Conservation (phyloP, 345 rosid species). For the Rhizophora mangle region DNA sequence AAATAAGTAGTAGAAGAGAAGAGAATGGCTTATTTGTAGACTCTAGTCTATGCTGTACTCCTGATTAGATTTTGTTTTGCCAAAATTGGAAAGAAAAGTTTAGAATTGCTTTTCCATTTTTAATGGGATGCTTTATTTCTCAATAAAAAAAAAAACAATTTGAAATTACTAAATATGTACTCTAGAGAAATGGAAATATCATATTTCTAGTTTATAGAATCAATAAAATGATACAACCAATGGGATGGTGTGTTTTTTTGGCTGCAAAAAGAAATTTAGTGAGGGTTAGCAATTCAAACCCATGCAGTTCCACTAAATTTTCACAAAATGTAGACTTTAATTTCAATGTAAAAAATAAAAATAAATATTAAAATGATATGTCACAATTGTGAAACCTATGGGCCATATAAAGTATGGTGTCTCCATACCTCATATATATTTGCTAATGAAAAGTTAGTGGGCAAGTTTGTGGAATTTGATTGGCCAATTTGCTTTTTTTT, state of each 20-base stretch:
- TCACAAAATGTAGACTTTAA: no score
- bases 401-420: slow-evolving; percentile 27
- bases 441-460: slow-evolving; percentile 19
- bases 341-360: no score
- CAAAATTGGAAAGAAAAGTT: slow-evolving; percentile 13
- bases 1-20: neutral
- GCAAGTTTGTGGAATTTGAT: neutral
- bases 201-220: neutral
- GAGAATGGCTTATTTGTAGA: neutral
- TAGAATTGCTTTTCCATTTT: slow-evolving; percentile 7
- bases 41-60: slow-evolving; percentile 8
- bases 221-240: neutral
- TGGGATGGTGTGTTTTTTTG: no score
- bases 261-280: no score
- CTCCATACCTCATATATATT: slow-evolving; percentile 21
- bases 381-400: neutral
- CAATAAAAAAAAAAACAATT: neutral
- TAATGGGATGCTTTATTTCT: neutral
- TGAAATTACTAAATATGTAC: neutral
- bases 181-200: no score
- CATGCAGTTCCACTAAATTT: no score
- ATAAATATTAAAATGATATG: no score
- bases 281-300: no score
- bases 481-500: neutral
- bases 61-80: slow-evolving; percentile 9